Evolutionary conservation across 257 asterid genomes (phyloP), one percentile per base, ranked within the genome.

Genomic region (Plectranthus barbatus): DNA sequence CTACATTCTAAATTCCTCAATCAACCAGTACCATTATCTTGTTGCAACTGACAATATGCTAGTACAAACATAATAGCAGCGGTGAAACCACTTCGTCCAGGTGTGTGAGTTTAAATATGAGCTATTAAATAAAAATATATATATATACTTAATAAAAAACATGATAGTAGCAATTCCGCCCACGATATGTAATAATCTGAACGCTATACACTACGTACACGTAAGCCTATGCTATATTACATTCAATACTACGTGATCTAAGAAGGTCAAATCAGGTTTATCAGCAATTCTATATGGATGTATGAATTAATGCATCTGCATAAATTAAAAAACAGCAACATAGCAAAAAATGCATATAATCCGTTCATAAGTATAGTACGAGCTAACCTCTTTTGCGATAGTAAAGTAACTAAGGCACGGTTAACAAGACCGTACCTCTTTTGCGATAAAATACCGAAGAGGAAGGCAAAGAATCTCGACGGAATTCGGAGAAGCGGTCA

Each of bases 361-460:
- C n/a, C 44, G n/a, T 9, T 9, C 44, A 9, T 2, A 37, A 37
- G 31, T 26, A 26, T 5, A 63, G n/a, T 29, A 17, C 36, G n/a
- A n/a, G n/a, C n/a, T n/a, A n/a, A n/a, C n/a, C n/a, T n/a, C n/a
- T n/a, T n/a, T 1, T 10, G 44, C 9, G 7, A n/a, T 21, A 17
- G 15, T 15, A 23, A 67, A 60, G 3, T 49, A 45, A 23, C 31
- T 17, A 6, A n/a, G 31, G 19, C 11, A 1, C 2, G 2, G 7
- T 41, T 21, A 69, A 63, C 37, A 17, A 45, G 10, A 5, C 0
- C 47, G 21, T 9, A 79, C 96, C 97, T 72, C 66, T 80, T 78
- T 84, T 91, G 9, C 95, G 92, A 76, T 91, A 83, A 61, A 88
- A 84, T 7, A 80, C 69, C 60, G 94, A 56, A 48, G 96, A 71